Evolutionary conservation across 2,329 filamentous ascomycete species (phyloP), one percentile per base, ranked within the genome.

Genomic region (Phyllosticta citribraziliensis): DNA sequence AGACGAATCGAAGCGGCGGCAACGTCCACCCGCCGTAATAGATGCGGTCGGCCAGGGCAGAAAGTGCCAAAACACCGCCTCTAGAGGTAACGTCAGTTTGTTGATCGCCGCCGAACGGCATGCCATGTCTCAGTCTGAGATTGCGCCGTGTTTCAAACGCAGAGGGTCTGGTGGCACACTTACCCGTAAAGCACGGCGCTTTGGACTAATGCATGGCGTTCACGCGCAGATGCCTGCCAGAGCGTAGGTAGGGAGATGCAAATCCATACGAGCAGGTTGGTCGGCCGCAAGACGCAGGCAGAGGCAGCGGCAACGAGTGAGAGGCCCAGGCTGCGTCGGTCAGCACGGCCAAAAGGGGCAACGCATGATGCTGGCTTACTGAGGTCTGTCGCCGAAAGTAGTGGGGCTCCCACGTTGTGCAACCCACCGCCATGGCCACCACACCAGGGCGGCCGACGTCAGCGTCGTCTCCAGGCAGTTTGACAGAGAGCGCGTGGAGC

Each of bases 391-490:
- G 25, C 58, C 35, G 6, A 56, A 56, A 25, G 11, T 40, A 52
- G 40, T 22, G 24, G 53, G 19, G 27, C n/a, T 17, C n/a, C 40
- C 19, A 57, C 55, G 55, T 30, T 20, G 59, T 61, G 59, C 50
- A 33, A 61, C 59, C 73, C 89, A 81, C 62, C 84, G 79, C 92
- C 94, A 97, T 12, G 94, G 93, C 89, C 91, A 97, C 67, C 86
- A 84, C 70, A 85, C 85, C 54, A 97, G 78, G 1, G 91, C 93
- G 68, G 85, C 80, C 63, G 88, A 80, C 4, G 93, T 97, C 66
- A 99, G 76, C 0, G 88, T 89, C n/a, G 88, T 91, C 78, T 99
- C 94, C 4, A 97, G 78, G 58, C 87, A 94, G 75, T 99, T 99
- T 60, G 93, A 97, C 70, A 99, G 88, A 0, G 94, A 96, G 55